Evolutionary conservation across 164 flowering plant species (phyloP), one percentile per base, ranked within the genome.

Genomic region (Amborella trichopoda): DNA sequence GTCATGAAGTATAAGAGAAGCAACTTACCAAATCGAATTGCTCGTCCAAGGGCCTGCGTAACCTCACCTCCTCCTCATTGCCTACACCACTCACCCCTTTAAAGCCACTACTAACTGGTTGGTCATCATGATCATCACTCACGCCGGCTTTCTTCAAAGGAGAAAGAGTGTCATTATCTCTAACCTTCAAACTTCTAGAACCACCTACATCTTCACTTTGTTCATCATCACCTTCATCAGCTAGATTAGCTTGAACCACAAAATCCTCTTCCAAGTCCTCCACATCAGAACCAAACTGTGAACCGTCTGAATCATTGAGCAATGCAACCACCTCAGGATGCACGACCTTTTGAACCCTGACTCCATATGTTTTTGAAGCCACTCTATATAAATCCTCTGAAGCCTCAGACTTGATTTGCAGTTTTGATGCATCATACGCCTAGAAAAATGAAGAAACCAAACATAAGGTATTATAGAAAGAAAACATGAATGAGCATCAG

Each of bases 261-360:
- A 91, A 91, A 71, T 87, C 91, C 60, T 91, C 99, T 55, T 91
- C 96, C 68, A 91, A 68, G 30, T 83, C 96, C 63, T 91, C 98
- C 28, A 63, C 69, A 69, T 81, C 95, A 4, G 95, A 91, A 12
- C 74, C 83, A 68, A 75, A 77, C 50, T 70, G 66, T 2, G 85
- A 80, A 21, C 62, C 38, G 55, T 86, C 74, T 60, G 56, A 53
- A n/a, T 81, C 88, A 49, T 81, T 81, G 41, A 90, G 93, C 62
- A 90, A 52, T 3, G 82, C 84, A 27, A 69, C 70, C 12, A 90
- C 68, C 46, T 90, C 94, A 32, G 86, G 89, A 69, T 87, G 96
- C 49, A 78, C 59, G 10, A 50, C 90, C 61, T 62, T 90, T 64
- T 86, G 81, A 49, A 78, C 49, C 65, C 68, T 76, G 28, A 75